A percentile compares a stretch with the other conserved stretches of the same genome.
Evolutionary conservation across 352 stramenopile genomes (phyloP).

Genomic region (Globisporangium takayamanum): DNA sequence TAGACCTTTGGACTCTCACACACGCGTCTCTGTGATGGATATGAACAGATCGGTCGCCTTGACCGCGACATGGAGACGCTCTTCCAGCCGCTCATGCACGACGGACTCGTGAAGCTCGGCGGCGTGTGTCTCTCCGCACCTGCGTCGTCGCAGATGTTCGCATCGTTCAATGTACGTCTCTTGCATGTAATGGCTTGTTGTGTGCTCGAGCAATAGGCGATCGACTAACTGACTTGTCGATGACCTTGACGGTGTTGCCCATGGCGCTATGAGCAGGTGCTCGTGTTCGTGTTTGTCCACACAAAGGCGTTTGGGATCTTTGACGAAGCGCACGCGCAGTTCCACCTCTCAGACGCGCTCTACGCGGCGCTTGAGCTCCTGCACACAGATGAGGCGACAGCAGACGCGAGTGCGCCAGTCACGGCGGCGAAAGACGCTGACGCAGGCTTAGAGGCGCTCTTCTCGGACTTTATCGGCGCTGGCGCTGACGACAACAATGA

Average conservation of each 20-base stretch:
- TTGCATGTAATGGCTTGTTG: neutral
- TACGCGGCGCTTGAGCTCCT: slow-evolving; percentile 56
- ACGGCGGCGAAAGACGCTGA: slow-evolving; percentile 19
- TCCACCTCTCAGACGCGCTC: slow-evolving; percentile 55
- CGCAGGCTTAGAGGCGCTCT: slow-evolving; percentile 53
- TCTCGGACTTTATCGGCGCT: slow-evolving; percentile 50
- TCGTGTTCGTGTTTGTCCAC: slow-evolving; percentile 55
- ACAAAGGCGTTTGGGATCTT: slow-evolving; percentile 59
- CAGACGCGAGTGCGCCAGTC: neutral
- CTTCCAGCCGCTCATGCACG: slow-evolving; percentile 61
- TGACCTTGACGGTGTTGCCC: neutral
- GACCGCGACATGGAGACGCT: slow-evolving; percentile 53
- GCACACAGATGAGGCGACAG: slow-evolving; percentile 6
- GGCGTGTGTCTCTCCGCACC: slow-evolving; percentile 44
- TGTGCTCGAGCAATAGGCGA: no score
- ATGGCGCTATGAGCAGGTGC: slow-evolving; percentile 16
- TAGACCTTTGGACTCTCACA: no score
- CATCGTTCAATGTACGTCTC: slow-evolving; percentile 46
- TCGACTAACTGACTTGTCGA: neutral
- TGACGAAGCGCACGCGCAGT: slow-evolving; percentile 43
- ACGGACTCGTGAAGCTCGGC: slow-evolving; percentile 35
- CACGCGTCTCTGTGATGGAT: neutral
- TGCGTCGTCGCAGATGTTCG: slow-evolving; percentile 49
- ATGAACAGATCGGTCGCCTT: slow-evolving; percentile 46
- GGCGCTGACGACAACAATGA: slow-evolving; percentile 14